Evolutionary conservation across 2,329 filamentous ascomycete genomes (phyloP).

Genomic region (Chaetomium sp.): DNA sequence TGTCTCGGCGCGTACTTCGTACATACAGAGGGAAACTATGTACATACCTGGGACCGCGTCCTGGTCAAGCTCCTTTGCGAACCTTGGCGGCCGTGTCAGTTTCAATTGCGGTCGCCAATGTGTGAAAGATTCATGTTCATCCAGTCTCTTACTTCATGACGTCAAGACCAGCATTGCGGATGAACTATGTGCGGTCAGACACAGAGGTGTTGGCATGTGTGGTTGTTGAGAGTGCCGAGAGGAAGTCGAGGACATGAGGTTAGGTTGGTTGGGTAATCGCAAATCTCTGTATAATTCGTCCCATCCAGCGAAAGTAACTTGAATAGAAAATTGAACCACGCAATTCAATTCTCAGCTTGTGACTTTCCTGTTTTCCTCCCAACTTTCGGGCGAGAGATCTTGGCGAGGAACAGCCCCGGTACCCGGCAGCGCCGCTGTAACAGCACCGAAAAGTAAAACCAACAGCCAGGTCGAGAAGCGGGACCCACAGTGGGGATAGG

Average conservation of each 20-base stretch:
- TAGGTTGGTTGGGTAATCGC: neutral
- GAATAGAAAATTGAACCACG: neutral
- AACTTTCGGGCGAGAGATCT: neutral
- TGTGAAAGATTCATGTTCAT: neutral
- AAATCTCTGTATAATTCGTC: neutral
- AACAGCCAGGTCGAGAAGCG: neutral
- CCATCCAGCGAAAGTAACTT: neutral
- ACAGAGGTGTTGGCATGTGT: neutral
- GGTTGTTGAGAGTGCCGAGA: neutral
- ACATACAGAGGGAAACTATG: neutral
- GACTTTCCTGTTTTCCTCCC: constrained; percentile 1
- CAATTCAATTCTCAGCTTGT: neutral
- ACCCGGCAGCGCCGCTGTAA: neutral
- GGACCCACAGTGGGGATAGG: constrained; percentile 1
- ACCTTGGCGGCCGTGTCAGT: constrained; percentile 53
- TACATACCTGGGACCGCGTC: constrained; percentile 78
- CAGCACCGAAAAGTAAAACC: neutral
- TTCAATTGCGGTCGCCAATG: neutral
- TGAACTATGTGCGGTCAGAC: constrained; percentile 5
- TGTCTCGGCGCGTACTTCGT: constrained; percentile 19
- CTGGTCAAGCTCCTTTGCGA: constrained; percentile 78
- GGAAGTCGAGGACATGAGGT: neutral
- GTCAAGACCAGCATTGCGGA: constrained; percentile 30
- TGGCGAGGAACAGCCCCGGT: neutral
- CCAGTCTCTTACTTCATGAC: constrained; percentile 36